These are phyloP conservation scores for Dysphania ambrosioides DNA, from an alignment of 148 eudicot genomes.

Conservation along the genomic window DNA sequence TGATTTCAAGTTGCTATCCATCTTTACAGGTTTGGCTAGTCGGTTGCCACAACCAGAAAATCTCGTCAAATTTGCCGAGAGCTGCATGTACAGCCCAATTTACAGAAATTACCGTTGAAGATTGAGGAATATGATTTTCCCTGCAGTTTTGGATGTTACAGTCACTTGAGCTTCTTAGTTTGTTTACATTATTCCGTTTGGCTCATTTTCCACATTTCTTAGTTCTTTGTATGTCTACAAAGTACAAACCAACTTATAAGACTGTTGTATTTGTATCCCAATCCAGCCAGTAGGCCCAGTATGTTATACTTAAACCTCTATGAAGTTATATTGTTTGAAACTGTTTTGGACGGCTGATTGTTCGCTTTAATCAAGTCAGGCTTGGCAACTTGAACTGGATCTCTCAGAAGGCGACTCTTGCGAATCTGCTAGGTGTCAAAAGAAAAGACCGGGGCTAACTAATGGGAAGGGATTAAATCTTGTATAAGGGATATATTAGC, in stretches of 20 bases:
- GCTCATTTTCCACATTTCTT: background rate
- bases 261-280: too few relatives aligned
- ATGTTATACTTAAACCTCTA: background rate
- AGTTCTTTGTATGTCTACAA: background rate
- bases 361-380: background rate
- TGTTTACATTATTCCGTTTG: background rate
- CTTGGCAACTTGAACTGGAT: background rate
- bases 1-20: background rate
- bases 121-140: background rate
- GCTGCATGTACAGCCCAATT: slow-evolving; percentile 82
- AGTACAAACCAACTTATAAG: too few relatives aligned
- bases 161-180: background rate
- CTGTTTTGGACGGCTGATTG: background rate
- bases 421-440: background rate
- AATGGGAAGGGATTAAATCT: background rate
- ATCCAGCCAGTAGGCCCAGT: background rate
- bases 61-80: slow-evolving; percentile 65
- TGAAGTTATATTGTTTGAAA: background rate
- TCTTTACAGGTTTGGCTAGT: slow-evolving; percentile 60
- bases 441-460: background rate
- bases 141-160: slow-evolving; percentile 20
- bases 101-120: slow-evolving; percentile 43
- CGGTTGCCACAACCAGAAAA: slow-evolving; percentile 70
- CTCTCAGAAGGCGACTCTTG: background rate
- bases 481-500: background rate